phyloP scores from a whole-genome alignment of 179 eudicot genomes.

The Patellifolia procumbens region DNA sequence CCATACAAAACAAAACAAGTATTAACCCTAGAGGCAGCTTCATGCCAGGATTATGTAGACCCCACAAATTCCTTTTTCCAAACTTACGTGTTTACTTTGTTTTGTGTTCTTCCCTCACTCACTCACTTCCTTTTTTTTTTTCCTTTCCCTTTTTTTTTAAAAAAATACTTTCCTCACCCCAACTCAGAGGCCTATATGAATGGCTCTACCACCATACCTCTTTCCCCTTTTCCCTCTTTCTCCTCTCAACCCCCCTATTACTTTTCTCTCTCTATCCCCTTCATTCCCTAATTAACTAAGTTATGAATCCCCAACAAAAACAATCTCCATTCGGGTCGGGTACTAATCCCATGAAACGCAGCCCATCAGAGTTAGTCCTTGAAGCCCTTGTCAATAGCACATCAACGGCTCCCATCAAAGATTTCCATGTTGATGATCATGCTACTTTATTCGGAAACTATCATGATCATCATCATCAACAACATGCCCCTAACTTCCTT shows the following conservation, averaged over 20 bases:
- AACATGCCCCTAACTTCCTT: neutral
- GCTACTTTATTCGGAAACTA: neutral
- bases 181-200: slow-evolving; percentile 24
- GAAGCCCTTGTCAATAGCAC: slow-evolving; percentile 33
- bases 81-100: slow-evolving; percentile 25
- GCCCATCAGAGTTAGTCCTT: slow-evolving; percentile 42
- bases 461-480: slow-evolving; percentile 4
- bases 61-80: slow-evolving; percentile 18
- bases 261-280: neutral
- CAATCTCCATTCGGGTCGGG: neutral
- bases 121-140: neutral
- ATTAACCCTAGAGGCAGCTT: neutral
- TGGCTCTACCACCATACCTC: slow-evolving; percentile 25
- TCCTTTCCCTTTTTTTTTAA: neutral
- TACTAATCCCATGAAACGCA: slow-evolving; percentile 42
- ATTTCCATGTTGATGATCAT: neutral
- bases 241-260: slow-evolving; percentile 17
- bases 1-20: neutral
- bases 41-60: slow-evolving; percentile 24
- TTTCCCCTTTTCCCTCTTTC: slow-evolving; percentile 39
- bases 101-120: neutral
- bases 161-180: neutral
- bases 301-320: slow-evolving; percentile 16
- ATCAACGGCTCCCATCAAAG: slow-evolving; percentile 14
- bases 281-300: neutral